phyloP scores from a whole-genome alignment of 768 basidiomycete species.

The Fistulinella prunicolor region DNA sequence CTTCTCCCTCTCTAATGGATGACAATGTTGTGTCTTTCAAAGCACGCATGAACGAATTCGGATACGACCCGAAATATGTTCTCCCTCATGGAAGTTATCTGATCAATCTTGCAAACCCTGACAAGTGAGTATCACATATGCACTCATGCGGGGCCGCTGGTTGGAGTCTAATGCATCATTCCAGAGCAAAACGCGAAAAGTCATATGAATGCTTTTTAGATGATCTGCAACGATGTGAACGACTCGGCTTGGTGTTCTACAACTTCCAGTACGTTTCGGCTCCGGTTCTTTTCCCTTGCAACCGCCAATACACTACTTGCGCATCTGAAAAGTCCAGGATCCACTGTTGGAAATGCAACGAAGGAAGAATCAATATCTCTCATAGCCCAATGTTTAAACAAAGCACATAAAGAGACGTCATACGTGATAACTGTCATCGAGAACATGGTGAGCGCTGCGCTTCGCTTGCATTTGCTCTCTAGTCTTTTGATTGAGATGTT shows the following conservation, averaged over 20 bases:
- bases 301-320: neutral
- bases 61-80: conserved; percentile 59
- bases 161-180: neutral
- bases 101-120: conserved; percentile 81
- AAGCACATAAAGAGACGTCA: conserved; percentile 61
- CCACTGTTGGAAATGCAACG: conserved; percentile 69
- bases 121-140: conserved; percentile 47
- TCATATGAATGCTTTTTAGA: conserved; percentile 81
- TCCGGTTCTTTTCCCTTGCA: neutral
- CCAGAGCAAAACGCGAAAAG: conserved; percentile 63
- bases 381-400: conserved; percentile 73
- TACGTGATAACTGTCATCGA: conserved; percentile 68
- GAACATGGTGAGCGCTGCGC: conserved; percentile 68
- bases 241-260: conserved; percentile 67
- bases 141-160: neutral
- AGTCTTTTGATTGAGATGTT: neutral
- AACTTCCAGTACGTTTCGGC: conserved; percentile 74
- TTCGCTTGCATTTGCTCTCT: neutral
- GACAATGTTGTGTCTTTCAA: conserved; percentile 58
- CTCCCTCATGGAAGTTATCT: conserved; percentile 86
- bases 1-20: conserved; percentile 53
- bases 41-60: conserved; percentile 53
- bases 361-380: conserved; percentile 55
- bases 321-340: conserved; percentile 60
- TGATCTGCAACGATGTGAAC: conserved; percentile 75